Evolutionary conservation across 768 basidiomycete genomes (phyloP).

Genomic region (Pleurotus tuoliensis): DNA sequence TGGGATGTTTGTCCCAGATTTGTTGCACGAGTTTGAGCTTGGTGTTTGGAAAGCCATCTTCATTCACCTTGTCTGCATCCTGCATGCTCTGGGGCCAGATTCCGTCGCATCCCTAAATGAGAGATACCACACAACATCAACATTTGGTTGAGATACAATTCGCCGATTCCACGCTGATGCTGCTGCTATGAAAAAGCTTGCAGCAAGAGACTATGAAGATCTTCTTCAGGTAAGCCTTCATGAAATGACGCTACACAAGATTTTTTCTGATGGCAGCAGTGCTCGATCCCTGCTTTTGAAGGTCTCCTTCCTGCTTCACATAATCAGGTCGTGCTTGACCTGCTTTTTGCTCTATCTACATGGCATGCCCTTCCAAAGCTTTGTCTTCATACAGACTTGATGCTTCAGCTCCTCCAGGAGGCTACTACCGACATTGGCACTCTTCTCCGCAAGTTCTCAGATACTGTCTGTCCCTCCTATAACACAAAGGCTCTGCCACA

Average conservation of each 20-base stretch:
- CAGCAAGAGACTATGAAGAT: slow-evolving; percentile 19
- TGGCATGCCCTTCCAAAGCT: slow-evolving; percentile 16
- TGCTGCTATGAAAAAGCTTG: slow-evolving; percentile 15
- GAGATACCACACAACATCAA: slow-evolving; percentile 12
- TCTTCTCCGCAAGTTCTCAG: slow-evolving; percentile 23
- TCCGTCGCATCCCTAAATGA: slow-evolving; percentile 12
- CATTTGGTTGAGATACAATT: slow-evolving; percentile 18
- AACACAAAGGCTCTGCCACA: slow-evolving; percentile 30
- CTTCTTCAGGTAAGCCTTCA: slow-evolving; percentile 27
- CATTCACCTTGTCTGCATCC: slow-evolving; percentile 20
- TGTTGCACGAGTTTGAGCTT: slow-evolving; percentile 25
- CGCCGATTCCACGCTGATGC: slow-evolving; percentile 19
- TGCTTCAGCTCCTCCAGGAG: too few species aligned
- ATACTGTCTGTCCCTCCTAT: slow-evolving; percentile 19
- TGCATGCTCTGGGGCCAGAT: slow-evolving; percentile 11
- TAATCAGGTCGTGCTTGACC: slow-evolving; percentile 22
- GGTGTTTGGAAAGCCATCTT: slow-evolving; percentile 24
- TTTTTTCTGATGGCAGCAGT: slow-evolving; percentile 18
- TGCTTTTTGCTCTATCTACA: slow-evolving; percentile 27
- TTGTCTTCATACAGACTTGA: too few species aligned
- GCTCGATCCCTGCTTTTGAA: slow-evolving; percentile 31
- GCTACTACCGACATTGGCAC: slow-evolving; percentile 15
- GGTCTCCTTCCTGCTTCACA: slow-evolving; percentile 26
- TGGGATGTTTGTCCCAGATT: slow-evolving; percentile 18
- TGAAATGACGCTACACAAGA: too few species aligned